Conservation (phyloP, 805 yeast genomes). For the Starmerella sp. region DNA sequence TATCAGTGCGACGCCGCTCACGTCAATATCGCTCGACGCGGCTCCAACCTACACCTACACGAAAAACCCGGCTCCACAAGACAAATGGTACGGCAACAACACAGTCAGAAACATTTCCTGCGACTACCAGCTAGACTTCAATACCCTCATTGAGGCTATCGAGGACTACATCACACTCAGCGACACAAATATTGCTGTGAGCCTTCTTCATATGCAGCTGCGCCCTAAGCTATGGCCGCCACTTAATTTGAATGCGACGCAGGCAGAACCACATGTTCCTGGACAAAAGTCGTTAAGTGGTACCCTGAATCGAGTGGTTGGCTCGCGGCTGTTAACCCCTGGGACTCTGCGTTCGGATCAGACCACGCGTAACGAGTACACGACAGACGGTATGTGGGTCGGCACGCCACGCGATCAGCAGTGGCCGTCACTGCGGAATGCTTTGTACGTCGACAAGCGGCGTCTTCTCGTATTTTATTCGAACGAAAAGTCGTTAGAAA, state of each 20-base stretch:
- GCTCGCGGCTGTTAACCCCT: constrained; percentile 18
- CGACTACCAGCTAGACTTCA: constrained; percentile 18
- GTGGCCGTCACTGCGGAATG: constrained; percentile 20
- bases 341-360: neutral
- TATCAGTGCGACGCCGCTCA: neutral
- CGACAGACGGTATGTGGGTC: neutral
- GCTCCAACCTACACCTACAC: neutral
- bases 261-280: constrained; percentile 2
- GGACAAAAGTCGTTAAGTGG: neutral
- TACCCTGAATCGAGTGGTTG: constrained; percentile 1
- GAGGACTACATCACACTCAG: constrained; percentile 32
- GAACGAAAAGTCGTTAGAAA: neutral
- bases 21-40: neutral
- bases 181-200: constrained; percentile 38
- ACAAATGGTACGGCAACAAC: neutral
- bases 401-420: neutral
- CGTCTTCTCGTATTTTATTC: constrained; percentile 15
- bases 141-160: constrained; percentile 22
- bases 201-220: constrained; percentile 35
- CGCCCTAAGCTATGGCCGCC: constrained; percentile 18
- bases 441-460: constrained; percentile 10
- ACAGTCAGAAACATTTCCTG: constrained; percentile 1
- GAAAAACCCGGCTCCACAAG: no score
- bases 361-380: neutral
- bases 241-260: neutral